Evolutionary conservation across 495 filamentous ascomycete genomes (phyloP).

Genomic region (Penicillium roqueforti): DNA sequence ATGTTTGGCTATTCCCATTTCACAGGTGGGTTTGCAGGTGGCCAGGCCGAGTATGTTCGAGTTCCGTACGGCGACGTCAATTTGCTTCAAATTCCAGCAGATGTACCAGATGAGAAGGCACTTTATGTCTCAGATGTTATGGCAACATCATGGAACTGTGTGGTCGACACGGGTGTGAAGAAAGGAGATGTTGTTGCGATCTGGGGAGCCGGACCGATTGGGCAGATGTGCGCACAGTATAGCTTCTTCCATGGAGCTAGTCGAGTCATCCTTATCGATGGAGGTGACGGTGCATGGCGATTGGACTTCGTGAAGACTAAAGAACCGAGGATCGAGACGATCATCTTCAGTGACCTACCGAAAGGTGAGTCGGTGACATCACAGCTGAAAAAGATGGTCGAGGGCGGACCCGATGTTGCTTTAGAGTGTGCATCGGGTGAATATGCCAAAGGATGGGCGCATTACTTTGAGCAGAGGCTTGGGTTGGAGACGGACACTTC

Average conservation of each 20-base stretch:
- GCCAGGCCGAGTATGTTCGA: constrained; percentile 83
- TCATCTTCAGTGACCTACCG: constrained; percentile 54
- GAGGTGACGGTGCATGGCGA: constrained; percentile 57
- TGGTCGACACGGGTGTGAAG: constrained; percentile 79
- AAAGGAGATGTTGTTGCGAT: constrained; percentile 77
- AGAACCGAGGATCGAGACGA: constrained; percentile 57
- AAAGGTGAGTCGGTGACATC: constrained; percentile 58
- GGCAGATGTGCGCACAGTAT: constrained; percentile 75
- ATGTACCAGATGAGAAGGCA: constrained; percentile 82
- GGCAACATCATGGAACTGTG: constrained; percentile 72
- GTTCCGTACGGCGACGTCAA: constrained; percentile 83
- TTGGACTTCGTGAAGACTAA: constrained; percentile 62
- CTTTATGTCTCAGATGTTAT: constrained; percentile 81
- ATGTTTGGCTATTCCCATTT: constrained; percentile 60
- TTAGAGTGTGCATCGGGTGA: constrained; percentile 83
- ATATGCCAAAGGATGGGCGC: constrained; percentile 78
- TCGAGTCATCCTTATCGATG: constrained; percentile 78
- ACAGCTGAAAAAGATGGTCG: constrained; percentile 68
- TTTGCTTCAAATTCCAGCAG: constrained; percentile 71
- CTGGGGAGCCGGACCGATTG: constrained; percentile 46
- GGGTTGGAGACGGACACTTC: constrained; percentile 81
- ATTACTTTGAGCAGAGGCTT: constrained; percentile 69
- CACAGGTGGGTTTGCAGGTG: constrained; percentile 83
- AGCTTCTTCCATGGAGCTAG: constrained; percentile 65
- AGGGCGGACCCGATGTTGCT: constrained; percentile 68